phyloP scores from a whole-genome alignment of 2,329 filamentous ascomycete species.

The Fusarium tjaetaba region DNA sequence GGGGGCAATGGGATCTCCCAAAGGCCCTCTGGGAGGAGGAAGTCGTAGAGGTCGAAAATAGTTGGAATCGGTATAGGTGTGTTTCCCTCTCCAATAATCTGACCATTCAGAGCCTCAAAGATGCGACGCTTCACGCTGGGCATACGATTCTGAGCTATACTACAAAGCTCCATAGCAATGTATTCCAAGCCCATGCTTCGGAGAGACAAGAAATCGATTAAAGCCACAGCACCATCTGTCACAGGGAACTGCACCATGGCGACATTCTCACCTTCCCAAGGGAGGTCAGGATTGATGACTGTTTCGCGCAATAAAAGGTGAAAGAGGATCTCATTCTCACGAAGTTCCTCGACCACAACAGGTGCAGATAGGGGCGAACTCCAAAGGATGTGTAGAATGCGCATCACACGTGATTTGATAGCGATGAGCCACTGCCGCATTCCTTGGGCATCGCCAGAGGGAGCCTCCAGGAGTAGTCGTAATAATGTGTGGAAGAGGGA shows the following conservation, averaged over 20 bases:
- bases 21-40: constrained; percentile 68
- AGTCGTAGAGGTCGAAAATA: constrained; percentile 94
- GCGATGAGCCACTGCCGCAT: constrained; percentile 75
- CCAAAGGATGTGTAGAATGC: constrained; percentile 85
- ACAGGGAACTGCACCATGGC: constrained; percentile 73
- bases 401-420: constrained; percentile 74
- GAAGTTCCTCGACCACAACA: constrained; percentile 81
- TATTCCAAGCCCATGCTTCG: constrained; percentile 86
- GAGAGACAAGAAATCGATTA: constrained; percentile 80
- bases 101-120: constrained; percentile 80
- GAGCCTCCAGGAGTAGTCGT: constrained; percentile 74
- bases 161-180: constrained; percentile 83
- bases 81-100: constrained; percentile 72
- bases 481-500: constrained; percentile 89
- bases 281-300: constrained; percentile 72
- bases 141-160: constrained; percentile 75
- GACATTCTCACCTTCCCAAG: constrained; percentile 78
- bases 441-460: constrained; percentile 68
- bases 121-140: constrained; percentile 76
- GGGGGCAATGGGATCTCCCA: constrained; percentile 63
- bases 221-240: constrained; percentile 71
- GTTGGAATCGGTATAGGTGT: constrained; percentile 75
- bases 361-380: constrained; percentile 80
- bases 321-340: constrained; percentile 82
- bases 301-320: constrained; percentile 77